phyloP scores from a whole-genome alignment of 345 rosid genomes.

The Boechera retrofracta region DNA sequence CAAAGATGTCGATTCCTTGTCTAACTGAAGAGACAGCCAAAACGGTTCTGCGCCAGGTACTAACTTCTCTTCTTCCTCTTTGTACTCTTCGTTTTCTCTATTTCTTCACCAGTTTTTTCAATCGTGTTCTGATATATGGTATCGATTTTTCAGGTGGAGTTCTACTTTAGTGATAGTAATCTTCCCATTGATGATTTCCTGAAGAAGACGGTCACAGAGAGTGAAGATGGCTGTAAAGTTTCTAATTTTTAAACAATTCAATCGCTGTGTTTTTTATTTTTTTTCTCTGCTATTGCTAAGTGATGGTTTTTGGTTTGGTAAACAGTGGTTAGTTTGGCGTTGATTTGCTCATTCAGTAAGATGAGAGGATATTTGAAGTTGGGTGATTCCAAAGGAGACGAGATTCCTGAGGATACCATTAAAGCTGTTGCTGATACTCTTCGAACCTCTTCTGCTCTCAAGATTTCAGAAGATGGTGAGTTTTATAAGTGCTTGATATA shows the following conservation, averaged over 20 bases:
- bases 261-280: background rate
- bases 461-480: slow-evolving; percentile 90
- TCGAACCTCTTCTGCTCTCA: slow-evolving; percentile 68
- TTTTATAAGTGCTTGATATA: background rate
- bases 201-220: slow-evolving; percentile 61
- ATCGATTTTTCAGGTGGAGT: slow-evolving; percentile 69
- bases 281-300: background rate
- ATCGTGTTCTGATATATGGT: background rate
- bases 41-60: slow-evolving; percentile 84
- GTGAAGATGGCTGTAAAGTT: slow-evolving; percentile 78
- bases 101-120: background rate
- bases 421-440: slow-evolving; percentile 86
- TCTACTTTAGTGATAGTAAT: slow-evolving; percentile 95
- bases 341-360: slow-evolving; percentile 91
- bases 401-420: slow-evolving; percentile 71
- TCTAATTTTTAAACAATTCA: background rate
- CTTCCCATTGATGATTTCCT: slow-evolving; percentile 83
- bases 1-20: slow-evolving; percentile 61
- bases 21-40: slow-evolving; percentile 66
- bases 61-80: slow-evolving; percentile 3
- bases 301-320: slow-evolving; percentile 41
- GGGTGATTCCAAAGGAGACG: slow-evolving; percentile 68
- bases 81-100: background rate
- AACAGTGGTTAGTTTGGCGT: slow-evolving; percentile 83
- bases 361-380: slow-evolving; percentile 85